These are phyloP conservation scores for Aspergillus taichungensis DNA, from an alignment of 495 filamentous ascomycete species.

Conservation along the genomic window DNA sequence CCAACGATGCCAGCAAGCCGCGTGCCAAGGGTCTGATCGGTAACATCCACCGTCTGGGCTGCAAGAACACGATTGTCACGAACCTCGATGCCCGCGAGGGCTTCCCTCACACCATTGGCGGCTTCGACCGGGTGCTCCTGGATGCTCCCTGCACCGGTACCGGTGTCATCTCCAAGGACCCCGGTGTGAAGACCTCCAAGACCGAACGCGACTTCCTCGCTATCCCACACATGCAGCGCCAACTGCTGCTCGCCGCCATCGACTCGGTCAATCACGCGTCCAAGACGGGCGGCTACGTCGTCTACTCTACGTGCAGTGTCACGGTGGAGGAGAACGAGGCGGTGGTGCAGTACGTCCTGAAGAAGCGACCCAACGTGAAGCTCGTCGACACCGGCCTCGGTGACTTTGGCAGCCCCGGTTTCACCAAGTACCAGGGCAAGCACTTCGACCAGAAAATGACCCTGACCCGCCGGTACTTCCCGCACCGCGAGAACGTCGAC, in stretches of 20 bases:
- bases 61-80: slow-evolving; percentile 88
- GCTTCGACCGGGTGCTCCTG: slow-evolving; percentile 78
- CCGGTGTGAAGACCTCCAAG: slow-evolving; percentile 94
- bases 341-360: slow-evolving; percentile 87
- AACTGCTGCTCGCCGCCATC: slow-evolving; percentile 85
- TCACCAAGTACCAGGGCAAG: slow-evolving; percentile 81
- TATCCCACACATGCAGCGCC: slow-evolving; percentile 88
- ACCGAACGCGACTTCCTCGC: slow-evolving; percentile 85
- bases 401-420: slow-evolving; percentile 86
- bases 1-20: slow-evolving; percentile 89
- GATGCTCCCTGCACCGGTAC: slow-evolving; percentile 78
- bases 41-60: slow-evolving; percentile 93
- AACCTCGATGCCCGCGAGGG: slow-evolving; percentile 81
- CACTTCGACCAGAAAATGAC: slow-evolving; percentile 79
- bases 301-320: slow-evolving; percentile 89
- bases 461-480: slow-evolving; percentile 82
- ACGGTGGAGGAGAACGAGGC: slow-evolving; percentile 90
- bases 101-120: slow-evolving; percentile 88
- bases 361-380: slow-evolving; percentile 83
- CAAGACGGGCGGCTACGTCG: slow-evolving; percentile 86
- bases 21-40: slow-evolving; percentile 95
- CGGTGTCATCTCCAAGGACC: slow-evolving; percentile 91
- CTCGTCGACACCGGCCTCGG: slow-evolving; percentile 83
- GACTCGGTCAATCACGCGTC: slow-evolving; percentile 81
- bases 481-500: slow-evolving; percentile 92